Percentiles rank a stretch among this genome's conserved stretches.
Conservation (phyloP, 257 asterid species). For the Solanum okadae region DNA sequence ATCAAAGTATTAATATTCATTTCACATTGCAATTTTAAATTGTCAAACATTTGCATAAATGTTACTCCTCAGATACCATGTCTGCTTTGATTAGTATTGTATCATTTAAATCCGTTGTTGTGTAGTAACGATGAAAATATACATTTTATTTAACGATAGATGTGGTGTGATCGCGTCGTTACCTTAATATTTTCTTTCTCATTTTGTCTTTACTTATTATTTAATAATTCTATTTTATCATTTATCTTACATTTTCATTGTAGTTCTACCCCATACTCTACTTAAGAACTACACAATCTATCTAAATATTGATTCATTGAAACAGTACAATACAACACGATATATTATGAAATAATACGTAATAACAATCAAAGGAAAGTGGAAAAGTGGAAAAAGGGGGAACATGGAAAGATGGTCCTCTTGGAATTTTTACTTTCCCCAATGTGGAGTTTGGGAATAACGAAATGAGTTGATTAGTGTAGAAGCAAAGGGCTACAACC, state of each 20-base stretch:
- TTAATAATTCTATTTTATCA: too few species aligned
- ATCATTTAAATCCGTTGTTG: not conserved
- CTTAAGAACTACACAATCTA: too few species aligned
- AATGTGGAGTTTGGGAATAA: conserved; percentile 27
- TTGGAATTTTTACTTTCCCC: conserved; percentile 11
- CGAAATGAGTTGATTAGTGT: conserved; percentile 46
- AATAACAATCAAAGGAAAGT: not conserved
- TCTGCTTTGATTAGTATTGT: not conserved
- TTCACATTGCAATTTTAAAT: not conserved
- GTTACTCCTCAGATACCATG: too few species aligned
- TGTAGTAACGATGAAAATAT: fast-evolving
- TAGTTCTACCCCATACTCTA: too few species aligned
- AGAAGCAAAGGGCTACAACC: conserved; percentile 35
- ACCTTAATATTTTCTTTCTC: too few species aligned
- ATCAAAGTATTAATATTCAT: not conserved
- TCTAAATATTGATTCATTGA: too few species aligned
- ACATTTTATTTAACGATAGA: fast-evolving
- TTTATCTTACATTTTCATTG: too few species aligned
- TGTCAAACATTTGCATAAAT: not conserved
- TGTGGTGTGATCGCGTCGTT: too few species aligned
- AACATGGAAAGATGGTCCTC: conserved; percentile 42
- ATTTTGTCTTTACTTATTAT: too few species aligned
- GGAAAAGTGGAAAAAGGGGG: conserved; percentile 2
- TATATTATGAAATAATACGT: not conserved
- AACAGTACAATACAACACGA: too few species aligned